A percentile compares a stretch with the other conserved stretches of the same genome.
Conservation (phyloP, 164 flowering plant genomes). For the Chimonanthus praecox region DNA sequence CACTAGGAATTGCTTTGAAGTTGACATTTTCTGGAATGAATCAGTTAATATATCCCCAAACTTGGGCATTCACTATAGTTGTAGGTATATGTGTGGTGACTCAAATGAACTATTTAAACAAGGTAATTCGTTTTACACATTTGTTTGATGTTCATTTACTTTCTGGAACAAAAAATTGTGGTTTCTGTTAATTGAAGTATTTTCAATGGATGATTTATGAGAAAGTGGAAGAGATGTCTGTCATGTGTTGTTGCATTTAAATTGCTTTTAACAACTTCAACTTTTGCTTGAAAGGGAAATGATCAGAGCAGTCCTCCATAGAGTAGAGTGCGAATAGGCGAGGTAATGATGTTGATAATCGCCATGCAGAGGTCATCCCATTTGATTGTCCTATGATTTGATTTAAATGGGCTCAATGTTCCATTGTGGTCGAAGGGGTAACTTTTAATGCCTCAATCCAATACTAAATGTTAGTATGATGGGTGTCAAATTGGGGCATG, state of each 20-base stretch:
- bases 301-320: too few species aligned
- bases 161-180: not conserved
- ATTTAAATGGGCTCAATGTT: too few species aligned
- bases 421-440: too few species aligned
- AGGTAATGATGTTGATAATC: too few species aligned
- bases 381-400: too few species aligned
- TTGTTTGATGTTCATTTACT: not conserved
- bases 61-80: constrained; percentile 51
- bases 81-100: constrained; percentile 43
- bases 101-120: constrained; percentile 67
- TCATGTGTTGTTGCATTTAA: not conserved
- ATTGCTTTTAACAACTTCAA: not conserved
- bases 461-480: too few species aligned
- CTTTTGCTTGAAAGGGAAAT: too few species aligned
- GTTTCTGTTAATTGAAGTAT: not conserved
- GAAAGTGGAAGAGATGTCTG: not conserved
- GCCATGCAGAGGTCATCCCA: too few species aligned
- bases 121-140: constrained; percentile 30
- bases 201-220: not conserved
- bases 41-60: constrained; percentile 57
- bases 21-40: constrained; percentile 60
- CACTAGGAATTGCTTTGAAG: constrained; percentile 66
- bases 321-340: too few species aligned
- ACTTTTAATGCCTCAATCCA: too few species aligned
- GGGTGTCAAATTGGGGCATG: too few species aligned